Evolutionary conservation across 2,329 filamentous ascomycete genomes (phyloP).

Genomic region (Curvularia hawaiiensis): DNA sequence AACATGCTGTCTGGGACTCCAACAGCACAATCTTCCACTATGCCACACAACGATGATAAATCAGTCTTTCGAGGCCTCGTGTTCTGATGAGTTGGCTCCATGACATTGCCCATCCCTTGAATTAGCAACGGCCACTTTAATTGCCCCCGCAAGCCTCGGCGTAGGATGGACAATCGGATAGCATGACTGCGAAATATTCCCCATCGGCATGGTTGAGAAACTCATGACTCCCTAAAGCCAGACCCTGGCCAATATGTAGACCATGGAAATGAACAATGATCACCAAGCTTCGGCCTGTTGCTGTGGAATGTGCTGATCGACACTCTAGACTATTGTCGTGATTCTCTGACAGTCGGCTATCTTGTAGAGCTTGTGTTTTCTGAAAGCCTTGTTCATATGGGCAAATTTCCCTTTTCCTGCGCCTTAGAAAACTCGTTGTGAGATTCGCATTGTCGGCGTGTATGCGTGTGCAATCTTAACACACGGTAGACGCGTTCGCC

Average conservation of each 20-base stretch:
- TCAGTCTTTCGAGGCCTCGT: background rate
- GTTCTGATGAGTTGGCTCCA: background rate
- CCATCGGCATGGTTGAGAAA: conserved; percentile 18
- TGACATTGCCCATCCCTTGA: conserved; percentile 6
- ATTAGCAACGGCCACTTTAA: conserved; percentile 21
- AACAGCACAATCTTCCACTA: background rate
- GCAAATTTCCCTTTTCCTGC: background rate
- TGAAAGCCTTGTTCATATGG: background rate
- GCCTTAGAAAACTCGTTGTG: background rate
- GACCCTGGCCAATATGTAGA: conserved; percentile 19
- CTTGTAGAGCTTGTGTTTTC: background rate
- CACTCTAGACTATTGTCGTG: background rate
- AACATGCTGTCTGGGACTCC: conserved; percentile 1
- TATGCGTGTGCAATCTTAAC: background rate
- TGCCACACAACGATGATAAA: background rate
- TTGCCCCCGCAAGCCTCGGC: conserved; percentile 22
- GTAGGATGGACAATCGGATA: conserved; percentile 27
- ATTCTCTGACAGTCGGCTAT: background rate
- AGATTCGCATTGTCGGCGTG: background rate
- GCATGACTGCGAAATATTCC: conserved; percentile 24
- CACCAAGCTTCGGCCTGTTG: background rate
- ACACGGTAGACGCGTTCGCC: background rate
- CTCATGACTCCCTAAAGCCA: conserved; percentile 5
- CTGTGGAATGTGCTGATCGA: background rate
- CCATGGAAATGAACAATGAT: conserved; percentile 27